phyloP scores from a whole-genome alignment of 2,329 filamentous ascomycete species.

The Aspergillus sp. region DNA sequence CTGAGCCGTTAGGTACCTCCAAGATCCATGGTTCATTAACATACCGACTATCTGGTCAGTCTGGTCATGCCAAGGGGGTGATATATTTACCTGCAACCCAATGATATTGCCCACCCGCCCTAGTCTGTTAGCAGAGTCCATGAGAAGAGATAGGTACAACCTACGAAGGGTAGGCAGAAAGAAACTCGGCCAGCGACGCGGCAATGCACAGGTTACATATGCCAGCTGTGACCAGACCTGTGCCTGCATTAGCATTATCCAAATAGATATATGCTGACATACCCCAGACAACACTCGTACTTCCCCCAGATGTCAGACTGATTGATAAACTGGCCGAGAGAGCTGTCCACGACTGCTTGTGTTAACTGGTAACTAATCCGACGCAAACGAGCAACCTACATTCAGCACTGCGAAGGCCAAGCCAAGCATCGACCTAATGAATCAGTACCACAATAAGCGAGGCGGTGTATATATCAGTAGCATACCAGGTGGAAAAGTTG shows the following conservation, averaged over 20 bases:
- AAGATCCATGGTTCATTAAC: not conserved
- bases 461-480: not conserved
- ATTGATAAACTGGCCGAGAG: slow-evolving; percentile 52
- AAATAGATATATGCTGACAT: not conserved
- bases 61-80: too few species aligned
- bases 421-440: slow-evolving; percentile 48
- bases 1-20: slow-evolving; percentile 7
- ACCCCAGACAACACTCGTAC: slow-evolving; percentile 54
- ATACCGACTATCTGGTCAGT: not conserved
- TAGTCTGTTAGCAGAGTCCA: not conserved
- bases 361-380: slow-evolving; percentile 2
- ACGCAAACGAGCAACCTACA: slow-evolving; percentile 13
- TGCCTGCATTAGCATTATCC: slow-evolving; percentile 4
- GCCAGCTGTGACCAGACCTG: slow-evolving; percentile 46
- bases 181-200: slow-evolving; percentile 48
- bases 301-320: slow-evolving; percentile 64
- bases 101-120: slow-evolving; percentile 2
- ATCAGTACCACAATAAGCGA: not conserved
- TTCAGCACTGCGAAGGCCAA: slow-evolving; percentile 57
- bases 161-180: slow-evolving; percentile 2
- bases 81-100: slow-evolving; percentile 1
- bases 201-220: slow-evolving; percentile 62
- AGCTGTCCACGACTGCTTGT: slow-evolving; percentile 49
- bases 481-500: slow-evolving; percentile 48
- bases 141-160: not conserved